Evolutionary conservation across 164 flowering plant genomes (phyloP), one percentile per base, ranked within the genome.

Genomic region (Nelumbo lutea): DNA sequence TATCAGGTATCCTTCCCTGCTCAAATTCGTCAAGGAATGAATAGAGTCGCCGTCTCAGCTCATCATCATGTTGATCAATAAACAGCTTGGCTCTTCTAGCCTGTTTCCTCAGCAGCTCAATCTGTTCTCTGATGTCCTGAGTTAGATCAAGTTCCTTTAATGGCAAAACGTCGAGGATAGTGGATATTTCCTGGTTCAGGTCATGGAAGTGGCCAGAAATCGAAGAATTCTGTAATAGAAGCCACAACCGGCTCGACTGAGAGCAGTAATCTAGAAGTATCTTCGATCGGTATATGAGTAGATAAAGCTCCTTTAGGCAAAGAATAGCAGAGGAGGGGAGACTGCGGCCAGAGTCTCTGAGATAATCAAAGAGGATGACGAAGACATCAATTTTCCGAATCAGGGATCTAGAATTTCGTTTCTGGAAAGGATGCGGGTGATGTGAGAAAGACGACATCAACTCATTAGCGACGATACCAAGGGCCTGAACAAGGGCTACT

Each of bases 91-190:
- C 78, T 56, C 82, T 79, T 60, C 87, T 83, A 40, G 81, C 69
- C 64, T 89, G 96, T 65, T 67, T 87, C 75, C 77, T 78, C 82
- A 92, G 64, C 55, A 90, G 80, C 66, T 83, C 85, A 65, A 88
- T 62, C 71, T 85, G 94, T 68, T 92, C 97, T 68, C 72, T 72
- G 46, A 86, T 68, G 70, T 95, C 97, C 41, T 78, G 81, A 61
- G 82, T 70, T 68, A 86, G 66, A 55, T 74, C 75, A n/a, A 88
- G 56, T 58, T 91, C 90, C 13, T 66, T 47, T 47, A 87, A 51
- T 8, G 97, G 97, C 47, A 95, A 84, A 3, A 92, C 97, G 74
- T 95, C 99, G 67, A 95, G 77, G 42, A 95, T 79, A 15, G 99
- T 95, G 14, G 85, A 88, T 8, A 95, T 81, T 51, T 92, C 97